A percentile compares a stretch with the other conserved stretches of the same genome.
These are phyloP conservation scores for Cercospora sp. DNA, from an alignment of 2,329 filamentous ascomycete species.

Conservation along the genomic window DNA sequence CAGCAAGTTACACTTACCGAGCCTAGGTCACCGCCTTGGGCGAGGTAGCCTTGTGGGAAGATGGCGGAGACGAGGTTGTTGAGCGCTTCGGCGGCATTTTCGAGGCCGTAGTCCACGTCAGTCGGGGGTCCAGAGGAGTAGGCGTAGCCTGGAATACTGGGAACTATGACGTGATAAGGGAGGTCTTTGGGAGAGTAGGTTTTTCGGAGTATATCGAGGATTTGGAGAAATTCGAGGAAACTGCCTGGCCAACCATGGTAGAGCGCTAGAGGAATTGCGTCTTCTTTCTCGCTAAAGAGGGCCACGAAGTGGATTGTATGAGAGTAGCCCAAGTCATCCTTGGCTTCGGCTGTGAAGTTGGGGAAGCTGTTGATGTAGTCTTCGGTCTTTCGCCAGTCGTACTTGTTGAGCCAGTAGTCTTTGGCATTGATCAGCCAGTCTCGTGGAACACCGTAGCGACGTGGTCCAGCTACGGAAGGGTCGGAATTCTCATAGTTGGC, in stretches of 20 bases:
- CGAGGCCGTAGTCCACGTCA: conserved; percentile 45
- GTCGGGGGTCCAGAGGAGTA: conserved; percentile 48
- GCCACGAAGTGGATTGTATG: conserved; percentile 55
- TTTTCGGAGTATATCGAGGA: conserved; percentile 37
- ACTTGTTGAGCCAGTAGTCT: conserved; percentile 38
- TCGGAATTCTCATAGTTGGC: conserved; percentile 50
- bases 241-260: conserved; percentile 43
- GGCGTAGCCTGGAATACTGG: conserved; percentile 55
- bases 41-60: conserved; percentile 54
- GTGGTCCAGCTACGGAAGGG: conserved; percentile 20
- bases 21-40: conserved; percentile 58
- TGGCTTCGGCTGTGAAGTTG: conserved; percentile 26
- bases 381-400: conserved; percentile 40
- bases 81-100: conserved; percentile 47
- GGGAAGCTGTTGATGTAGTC: conserved; percentile 28
- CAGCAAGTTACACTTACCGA: conserved; percentile 29
- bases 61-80: conserved; percentile 53
- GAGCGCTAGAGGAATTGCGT: conserved; percentile 41
- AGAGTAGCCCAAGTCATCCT: conserved; percentile 37
- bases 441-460: conserved; percentile 48
- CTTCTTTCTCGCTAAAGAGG: conserved; percentile 53
- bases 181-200: conserved; percentile 52
- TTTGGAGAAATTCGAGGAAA: conserved; percentile 39
- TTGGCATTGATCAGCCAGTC: conserved; percentile 49
- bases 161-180: conserved; percentile 58